Base-by-base conservation (phyloP, 371 early-diverging fungal species). In the Chytridium lagenaria region DNA sequence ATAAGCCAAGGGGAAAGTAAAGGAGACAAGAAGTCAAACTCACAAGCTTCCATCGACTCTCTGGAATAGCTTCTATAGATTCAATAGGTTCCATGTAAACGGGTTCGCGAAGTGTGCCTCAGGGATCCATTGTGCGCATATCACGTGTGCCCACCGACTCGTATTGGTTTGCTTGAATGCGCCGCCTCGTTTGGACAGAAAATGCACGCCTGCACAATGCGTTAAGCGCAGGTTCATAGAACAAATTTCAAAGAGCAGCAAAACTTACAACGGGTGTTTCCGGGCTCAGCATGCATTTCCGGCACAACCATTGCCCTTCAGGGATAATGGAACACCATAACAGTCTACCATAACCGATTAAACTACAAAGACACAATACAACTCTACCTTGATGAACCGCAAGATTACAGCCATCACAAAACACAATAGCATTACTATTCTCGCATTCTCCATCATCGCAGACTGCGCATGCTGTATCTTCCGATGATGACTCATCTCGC, bases 321-420 rank as follows among this genome's bases (percentile, higher is more conserved):
- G 99, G 99, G 63, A 99, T 98, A 79, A 97, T 2, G 98, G 99
- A 30, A 99, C 92, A n/a, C 99, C 99, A 81, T 99, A 99, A 80
- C 99, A 99, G 78, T 97, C 98, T 92, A 78, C 7, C 22, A 22
- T 5, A 23, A 64, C 12, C 23, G 12, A 23, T 22, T 28, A 31
- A 12, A 36, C 36, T 30, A 71, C 34, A 26, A 50, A 68, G 44
- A 16, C 39, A 37, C 52, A n/a, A n/a, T 64, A 15, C 1, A n/a
- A 39, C n/a, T 23, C 67, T 85, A 91, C 92, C 92, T 86, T 99
- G 99, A 84, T 99, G 99, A 1, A 99, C 99, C 3, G 98, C 98
- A 40, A 99, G 77, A 80, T 99, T 97, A 82, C 99, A 99, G 0
- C 99, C 98, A 83, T 99, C 99, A 84, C 99, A 99, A 77, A 97